Evolutionary conservation across 495 filamentous ascomycete species (phyloP), one percentile per base, ranked within the genome.

Genomic region (Geoglossum glabrum): DNA sequence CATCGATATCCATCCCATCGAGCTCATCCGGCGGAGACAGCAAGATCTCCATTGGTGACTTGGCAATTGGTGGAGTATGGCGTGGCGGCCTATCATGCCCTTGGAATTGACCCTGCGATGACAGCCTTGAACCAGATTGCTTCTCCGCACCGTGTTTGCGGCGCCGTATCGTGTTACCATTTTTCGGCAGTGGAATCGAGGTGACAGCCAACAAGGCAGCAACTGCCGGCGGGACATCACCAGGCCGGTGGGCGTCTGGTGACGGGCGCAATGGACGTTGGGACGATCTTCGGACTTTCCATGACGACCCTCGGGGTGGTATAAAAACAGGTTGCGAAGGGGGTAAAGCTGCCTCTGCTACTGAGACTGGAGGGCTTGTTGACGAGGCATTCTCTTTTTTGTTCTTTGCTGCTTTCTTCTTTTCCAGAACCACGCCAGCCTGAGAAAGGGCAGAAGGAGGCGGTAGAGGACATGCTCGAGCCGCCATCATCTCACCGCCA

Each of bases 181-280:
- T 46, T 31, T 60, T 63, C 11, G 65, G 68, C 5, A 54, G 64
- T 11, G 71, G 71, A 26, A 73, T 73, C 27, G 61, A 55, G 5
- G 70, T 73, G 15, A 73, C 63, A 45, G 71, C 71, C 6, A 73
- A 65, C 34, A 73, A 57, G 8, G 71, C 71, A 17, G 71, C 71
- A 11, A 73, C 71, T 9, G 71, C 67, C 2, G 71, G 69, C 21
- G 69, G 69, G 5, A 72, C 62, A 0, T 64, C 66, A 56, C 63
- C 61, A 7, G 65, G 55, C 38, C 63, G 64, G 61, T 73, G 71
- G 21, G 58, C 3, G 21, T 61, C 55, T 8, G 27, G 21, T 17
- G 27, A 26, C 11, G 21, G 25, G 33, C 49, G 36, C n/a, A 55
- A 55, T 7, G 23, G 19, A 52, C 17, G 1, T 21, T 30, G 49